Percentiles rank a stretch among this genome's conserved stretches.
These are phyloP conservation scores for Sutorius australiensis DNA, from an alignment of 768 basidiomycete species.

Conservation along the genomic window DNA sequence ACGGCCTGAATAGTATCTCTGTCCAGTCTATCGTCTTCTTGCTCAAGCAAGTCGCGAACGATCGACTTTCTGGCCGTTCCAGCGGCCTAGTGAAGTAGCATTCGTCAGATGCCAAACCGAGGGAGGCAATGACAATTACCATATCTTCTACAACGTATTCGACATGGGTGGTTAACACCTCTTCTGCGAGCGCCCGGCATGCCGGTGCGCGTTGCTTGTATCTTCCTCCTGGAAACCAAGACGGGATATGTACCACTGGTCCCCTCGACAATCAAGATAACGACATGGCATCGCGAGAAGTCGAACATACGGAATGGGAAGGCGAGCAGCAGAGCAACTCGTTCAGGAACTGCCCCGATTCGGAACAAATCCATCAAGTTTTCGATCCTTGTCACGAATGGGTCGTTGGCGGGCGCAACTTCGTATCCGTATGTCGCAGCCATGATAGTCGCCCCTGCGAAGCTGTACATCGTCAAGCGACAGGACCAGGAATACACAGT, in stretches of 20 bases:
- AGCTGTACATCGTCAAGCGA: slow-evolving; percentile 10
- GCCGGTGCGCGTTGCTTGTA: slow-evolving; percentile 19
- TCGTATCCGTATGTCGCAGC: slow-evolving; percentile 26
- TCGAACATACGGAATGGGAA: slow-evolving; percentile 27
- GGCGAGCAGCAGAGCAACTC: slow-evolving; percentile 15
- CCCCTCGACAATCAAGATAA: not conserved
- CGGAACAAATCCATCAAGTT: slow-evolving; percentile 9
- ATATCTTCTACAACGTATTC: slow-evolving; percentile 23
- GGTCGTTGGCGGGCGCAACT: slow-evolving; percentile 21
- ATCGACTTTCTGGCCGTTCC: slow-evolving; percentile 22
- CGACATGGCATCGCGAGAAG: not conserved
- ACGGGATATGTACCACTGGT: slow-evolving; percentile 29
- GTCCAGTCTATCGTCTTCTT: not conserved
- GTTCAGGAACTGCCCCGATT: slow-evolving; percentile 18
- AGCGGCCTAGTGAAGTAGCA: slow-evolving; percentile 3
- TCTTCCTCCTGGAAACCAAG: slow-evolving; percentile 33
- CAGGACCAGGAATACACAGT: not conserved
- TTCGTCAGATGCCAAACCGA: not conserved
- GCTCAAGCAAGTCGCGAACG: slow-evolving; percentile 18
- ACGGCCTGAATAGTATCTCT: slow-evolving; percentile 21
- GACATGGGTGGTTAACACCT: slow-evolving; percentile 19
- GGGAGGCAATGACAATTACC: slow-evolving; percentile 4
- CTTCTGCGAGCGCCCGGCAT: slow-evolving; percentile 20
- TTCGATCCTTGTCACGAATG: slow-evolving; percentile 21
- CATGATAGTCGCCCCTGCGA: slow-evolving; percentile 24